Percentiles rank a stretch among this genome's conserved stretches.
Conservation (phyloP, 192 early-diverging fungal species). For the Backusella luteola region DNA sequence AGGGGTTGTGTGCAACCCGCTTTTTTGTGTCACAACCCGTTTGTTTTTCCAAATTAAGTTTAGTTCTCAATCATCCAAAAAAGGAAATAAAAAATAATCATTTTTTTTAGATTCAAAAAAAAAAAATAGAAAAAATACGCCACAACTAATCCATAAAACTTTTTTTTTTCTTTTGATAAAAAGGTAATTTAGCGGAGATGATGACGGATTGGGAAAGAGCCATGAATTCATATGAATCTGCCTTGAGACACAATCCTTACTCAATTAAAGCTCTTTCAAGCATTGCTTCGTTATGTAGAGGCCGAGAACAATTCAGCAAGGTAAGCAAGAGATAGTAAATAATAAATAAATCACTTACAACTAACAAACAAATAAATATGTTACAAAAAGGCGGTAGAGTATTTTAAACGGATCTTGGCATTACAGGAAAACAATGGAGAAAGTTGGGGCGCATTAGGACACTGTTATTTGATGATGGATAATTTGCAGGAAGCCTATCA, state of each 20-base stretch:
- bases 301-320: constrained; percentile 78
- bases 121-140: neutral
- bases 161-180: neutral
- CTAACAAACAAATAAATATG: neutral
- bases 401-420: constrained; percentile 84
- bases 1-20: neutral
- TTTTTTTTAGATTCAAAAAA: constrained; percentile 6
- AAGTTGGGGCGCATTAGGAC: constrained; percentile 93
- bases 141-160: neutral
- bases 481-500: constrained; percentile 91
- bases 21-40: neutral
- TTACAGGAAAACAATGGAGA: constrained; percentile 87
- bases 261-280: constrained; percentile 79
- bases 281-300: constrained; percentile 80
- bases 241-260: constrained; percentile 90
- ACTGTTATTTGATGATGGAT: constrained; percentile 96
- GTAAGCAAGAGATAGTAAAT: constrained; percentile 29
- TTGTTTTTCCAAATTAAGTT: neutral
- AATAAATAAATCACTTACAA: neutral
- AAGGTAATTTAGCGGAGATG: constrained; percentile 35
- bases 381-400: constrained; percentile 74
- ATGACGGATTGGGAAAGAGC: constrained; percentile 79
- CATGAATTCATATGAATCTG: constrained; percentile 81
- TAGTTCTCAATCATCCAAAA: neutral
- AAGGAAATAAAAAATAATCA: neutral